Percentiles rank a stretch among this genome's conserved stretches.
phyloP scores from a whole-genome alignment of 108 stramenopile genomes.

The Chaetoceros muelleri region DNA sequence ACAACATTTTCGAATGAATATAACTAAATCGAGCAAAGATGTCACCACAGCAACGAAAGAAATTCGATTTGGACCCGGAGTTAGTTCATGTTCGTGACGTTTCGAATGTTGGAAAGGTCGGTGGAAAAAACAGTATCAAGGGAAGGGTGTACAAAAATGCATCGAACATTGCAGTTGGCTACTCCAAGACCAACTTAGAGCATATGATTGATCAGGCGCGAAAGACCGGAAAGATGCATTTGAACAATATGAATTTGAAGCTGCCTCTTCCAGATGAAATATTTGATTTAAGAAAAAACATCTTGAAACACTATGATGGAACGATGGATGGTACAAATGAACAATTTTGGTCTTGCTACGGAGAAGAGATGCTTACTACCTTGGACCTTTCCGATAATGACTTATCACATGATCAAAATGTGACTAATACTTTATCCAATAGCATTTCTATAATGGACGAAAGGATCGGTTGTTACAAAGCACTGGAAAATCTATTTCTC shows the following conservation, averaged over 20 bases:
- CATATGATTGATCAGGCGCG: slow-evolving; percentile 11
- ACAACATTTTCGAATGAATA: too few relatives aligned
- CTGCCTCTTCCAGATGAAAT: slow-evolving; percentile 14
- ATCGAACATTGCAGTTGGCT: too few relatives aligned
- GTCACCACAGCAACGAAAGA: too few relatives aligned
- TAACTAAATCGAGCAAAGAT: too few relatives aligned
- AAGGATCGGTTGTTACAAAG: not conserved
- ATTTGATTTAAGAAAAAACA: slow-evolving; percentile 13
- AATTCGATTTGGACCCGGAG: too few relatives aligned
- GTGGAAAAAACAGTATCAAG: too few relatives aligned
- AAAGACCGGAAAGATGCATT: slow-evolving; percentile 20
- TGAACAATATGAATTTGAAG: slow-evolving; percentile 11
- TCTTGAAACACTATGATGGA: not conserved
- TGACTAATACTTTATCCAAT: too few relatives aligned
- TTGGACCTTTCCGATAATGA: slow-evolving; percentile 37
- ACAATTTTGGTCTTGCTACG: slow-evolving; percentile 1
- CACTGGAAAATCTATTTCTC: not conserved
- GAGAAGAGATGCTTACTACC: slow-evolving; percentile 19
- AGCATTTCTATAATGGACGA: not conserved
- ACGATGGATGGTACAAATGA: not conserved
- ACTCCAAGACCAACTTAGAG: slow-evolving; percentile 8
- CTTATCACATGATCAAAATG: too few relatives aligned
- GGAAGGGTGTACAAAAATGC: too few relatives aligned
- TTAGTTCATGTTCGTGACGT: too few relatives aligned
- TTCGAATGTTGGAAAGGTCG: too few relatives aligned